Evolutionary conservation across 2,329 filamentous ascomycete species (phyloP), one percentile per base, ranked within the genome.

Genomic region (Penicillium capsulatum): DNA sequence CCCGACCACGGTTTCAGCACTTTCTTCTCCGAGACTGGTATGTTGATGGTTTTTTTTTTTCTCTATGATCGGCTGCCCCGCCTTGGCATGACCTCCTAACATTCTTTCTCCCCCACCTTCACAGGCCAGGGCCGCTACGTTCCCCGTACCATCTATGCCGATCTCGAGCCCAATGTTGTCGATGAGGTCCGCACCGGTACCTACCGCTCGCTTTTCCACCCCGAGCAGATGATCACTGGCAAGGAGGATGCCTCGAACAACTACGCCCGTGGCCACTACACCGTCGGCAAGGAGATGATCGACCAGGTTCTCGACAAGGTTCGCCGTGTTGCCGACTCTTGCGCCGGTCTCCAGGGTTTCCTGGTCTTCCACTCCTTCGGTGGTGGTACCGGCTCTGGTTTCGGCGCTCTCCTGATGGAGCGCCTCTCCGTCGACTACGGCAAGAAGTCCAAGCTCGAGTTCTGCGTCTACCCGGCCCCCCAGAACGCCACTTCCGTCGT

Each of bases 181-280:
- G 92, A 98, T 66, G 92, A 97, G 77, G 92, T 97, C 74, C 90
- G 92, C 76, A 97, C 90, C 61, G 92, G 92, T 66, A 73, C 88
- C 68, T 98, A 97, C 82, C 86, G 91, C 65, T 85, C 80, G 67
- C 84, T 98, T 54, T 97, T 97, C 83, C 92, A 97, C 78, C 92
- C 92, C 45, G 92, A 97, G 76, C 86, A 94, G 76, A 95, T 98
- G 91, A 96, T 98, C 73, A 95, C 88, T 54, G 92, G 92, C 74
- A 97, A 97, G 84, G 92, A 97, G 80, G 92, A 97, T 83, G 92
- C 92, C 57, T 96, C 91, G 59, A 98, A 98, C 86, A 98, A 98
- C 84, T 97, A 97, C 67, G 92, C 92, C 61, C 91, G 92, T 80
- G 92, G 92, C 58, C 92, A 98, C 79, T 98, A 98, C 81, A 98